Evolutionary conservation across 228 moss, liverwort and hornwort species (phyloP), one percentile per base, ranked within the genome.

Genomic region (Sphagnum magellanicum): DNA sequence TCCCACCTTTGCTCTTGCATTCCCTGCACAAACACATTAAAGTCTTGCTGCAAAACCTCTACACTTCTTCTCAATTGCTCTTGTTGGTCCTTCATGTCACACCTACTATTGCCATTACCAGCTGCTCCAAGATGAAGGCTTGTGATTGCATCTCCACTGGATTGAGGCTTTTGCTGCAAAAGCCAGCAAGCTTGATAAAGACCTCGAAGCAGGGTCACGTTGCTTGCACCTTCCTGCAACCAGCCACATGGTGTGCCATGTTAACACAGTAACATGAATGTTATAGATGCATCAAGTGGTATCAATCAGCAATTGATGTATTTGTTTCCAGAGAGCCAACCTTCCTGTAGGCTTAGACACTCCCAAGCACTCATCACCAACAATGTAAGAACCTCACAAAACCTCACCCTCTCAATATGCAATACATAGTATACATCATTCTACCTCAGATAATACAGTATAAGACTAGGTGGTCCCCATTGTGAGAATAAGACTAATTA

Each of bases 161-260:
- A 63, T 69, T 74, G 67, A 17, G 59, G 75, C 57, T 70, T 70
- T 65, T 73, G 77, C 47, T 75, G 70, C 52, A 84, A 72, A 5
- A 98, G 71, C 89, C 92, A 98, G 71, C 82, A 86, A 63, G 92
- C 90, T 79, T 98, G 98, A 84, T 83, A 98, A 48, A 94, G 78
- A 68, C 97, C 86, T 67, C 89, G 75, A 61, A 94, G 49, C 14
- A 98, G 74, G 59, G 90, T 75, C 17, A 65, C 74, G 74, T 77
- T 81, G 55, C 81, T 83, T 61, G 87, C 89, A 6, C 90, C 94
- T 79, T 92, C 89, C 91, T 94, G 84, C 63, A n/a, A 62, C 13
- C 71, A 63, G 66, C 49, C 32, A 32, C 32, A 32, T 32, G 32
- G 32, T 32, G 32, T 32, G 32, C 3, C 32, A 32, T 32, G 32